A percentile compares a stretch with the other conserved stretches of the same genome.
Evolutionary conservation across 768 basidiomycete genomes (phyloP).

Genomic region (Filobasidium floriforme): DNA sequence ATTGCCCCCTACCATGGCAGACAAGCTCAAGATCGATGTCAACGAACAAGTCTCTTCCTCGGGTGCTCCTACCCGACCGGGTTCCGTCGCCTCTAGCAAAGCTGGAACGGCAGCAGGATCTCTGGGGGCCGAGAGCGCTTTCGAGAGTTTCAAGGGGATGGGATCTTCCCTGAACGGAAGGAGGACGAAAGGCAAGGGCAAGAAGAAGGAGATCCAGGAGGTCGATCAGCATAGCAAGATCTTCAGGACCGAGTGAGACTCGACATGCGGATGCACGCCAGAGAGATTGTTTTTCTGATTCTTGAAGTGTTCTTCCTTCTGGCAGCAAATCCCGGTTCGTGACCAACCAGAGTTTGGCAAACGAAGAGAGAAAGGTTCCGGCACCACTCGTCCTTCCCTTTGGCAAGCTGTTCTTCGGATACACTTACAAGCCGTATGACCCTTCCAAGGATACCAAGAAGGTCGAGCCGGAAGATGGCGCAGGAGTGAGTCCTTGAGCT

Average conservation of each 20-base stretch:
- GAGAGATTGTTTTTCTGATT: neutral
- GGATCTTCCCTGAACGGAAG: conserved; percentile 85
- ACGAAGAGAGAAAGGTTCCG: conserved; percentile 65
- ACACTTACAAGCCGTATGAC: conserved; percentile 58
- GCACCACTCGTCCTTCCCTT: conserved; percentile 83
- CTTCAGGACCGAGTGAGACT: conserved; percentile 73
- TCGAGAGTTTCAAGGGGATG: conserved; percentile 88
- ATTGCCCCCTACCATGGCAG: conserved; percentile 86
- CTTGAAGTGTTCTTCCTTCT: neutral
- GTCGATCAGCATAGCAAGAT: conserved; percentile 79
- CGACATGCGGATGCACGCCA: neutral
- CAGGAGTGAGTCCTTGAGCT: conserved; percentile 12
- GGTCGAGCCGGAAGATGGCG: conserved; percentile 23
- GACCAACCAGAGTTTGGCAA: conserved; percentile 68
- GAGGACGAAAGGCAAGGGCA: conserved; percentile 91
- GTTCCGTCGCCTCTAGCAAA: conserved; percentile 76
- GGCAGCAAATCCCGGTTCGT: conserved; percentile 74
- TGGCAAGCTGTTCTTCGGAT: conserved; percentile 96
- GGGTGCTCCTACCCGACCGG: conserved; percentile 47
- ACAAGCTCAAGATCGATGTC: conserved; percentile 85
- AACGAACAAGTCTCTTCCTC: conserved; percentile 49
- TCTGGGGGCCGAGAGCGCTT: conserved; percentile 25
- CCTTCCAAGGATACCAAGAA: conserved; percentile 38
- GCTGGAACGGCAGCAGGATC: conserved; percentile 49
- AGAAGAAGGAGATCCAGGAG: conserved; percentile 70